phyloP scores from a whole-genome alignment of 495 filamentous ascomycete species.

The Friedmanniomyces endolithicus region DNA sequence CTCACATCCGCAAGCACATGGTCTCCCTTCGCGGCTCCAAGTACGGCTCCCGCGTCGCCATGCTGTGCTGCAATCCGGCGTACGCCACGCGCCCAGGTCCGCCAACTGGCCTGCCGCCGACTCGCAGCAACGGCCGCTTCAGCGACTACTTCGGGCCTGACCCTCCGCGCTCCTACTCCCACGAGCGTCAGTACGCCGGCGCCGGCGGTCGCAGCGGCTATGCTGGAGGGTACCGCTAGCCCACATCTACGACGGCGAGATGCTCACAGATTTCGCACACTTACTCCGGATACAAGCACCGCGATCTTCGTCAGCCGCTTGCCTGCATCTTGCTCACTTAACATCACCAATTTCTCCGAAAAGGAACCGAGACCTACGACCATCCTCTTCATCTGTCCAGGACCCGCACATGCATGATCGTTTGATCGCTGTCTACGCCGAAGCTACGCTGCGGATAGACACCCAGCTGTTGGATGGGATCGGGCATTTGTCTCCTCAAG shows the following conservation, averaged over 20 bases:
- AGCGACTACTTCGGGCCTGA: conserved; percentile 22
- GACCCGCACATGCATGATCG: not conserved
- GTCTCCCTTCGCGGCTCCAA: conserved; percentile 96
- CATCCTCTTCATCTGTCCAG: not conserved
- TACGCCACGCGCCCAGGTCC: conserved; percentile 75
- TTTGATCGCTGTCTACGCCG: conserved; percentile 10
- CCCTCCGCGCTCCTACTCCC: conserved; percentile 6
- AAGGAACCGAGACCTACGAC: not conserved
- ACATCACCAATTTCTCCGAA: not conserved
- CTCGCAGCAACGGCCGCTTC: conserved; percentile 46
- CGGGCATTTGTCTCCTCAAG: conserved; percentile 1
- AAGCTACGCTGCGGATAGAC: conserved; percentile 10
- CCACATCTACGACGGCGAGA: not conserved
- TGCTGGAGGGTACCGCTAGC: conserved; percentile 11
- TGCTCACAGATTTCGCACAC: not conserved
- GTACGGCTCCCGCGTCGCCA: conserved; percentile 93
- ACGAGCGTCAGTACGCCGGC: conserved; percentile 15
- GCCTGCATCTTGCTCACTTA: not conserved
- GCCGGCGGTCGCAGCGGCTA: conserved; percentile 5
- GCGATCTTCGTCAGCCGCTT: not conserved
- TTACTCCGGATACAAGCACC: not conserved
- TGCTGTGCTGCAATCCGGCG: conserved; percentile 94
- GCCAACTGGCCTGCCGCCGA: conserved; percentile 52
- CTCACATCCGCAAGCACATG: conserved; percentile 96
- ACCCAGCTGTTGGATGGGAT: conserved; percentile 6